phyloP scores from a whole-genome alignment of 495 filamentous ascomycete genomes.

The Monascus purpureus region DNA sequence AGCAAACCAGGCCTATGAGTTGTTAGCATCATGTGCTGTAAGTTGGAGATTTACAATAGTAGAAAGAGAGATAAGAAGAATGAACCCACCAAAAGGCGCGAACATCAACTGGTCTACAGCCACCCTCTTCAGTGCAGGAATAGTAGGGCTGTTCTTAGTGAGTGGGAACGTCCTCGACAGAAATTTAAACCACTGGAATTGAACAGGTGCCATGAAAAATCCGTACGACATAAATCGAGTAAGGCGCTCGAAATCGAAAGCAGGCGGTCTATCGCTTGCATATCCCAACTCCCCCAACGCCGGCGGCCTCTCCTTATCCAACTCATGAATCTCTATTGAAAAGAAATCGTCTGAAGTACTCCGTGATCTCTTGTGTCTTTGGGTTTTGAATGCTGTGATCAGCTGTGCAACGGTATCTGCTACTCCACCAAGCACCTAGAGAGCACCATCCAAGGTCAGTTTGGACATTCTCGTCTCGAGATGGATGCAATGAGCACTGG shows the following conservation, averaged over 20 bases:
- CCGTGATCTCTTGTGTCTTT: slow-evolving; percentile 44
- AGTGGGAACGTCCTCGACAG: slow-evolving; percentile 75
- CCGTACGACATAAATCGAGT: slow-evolving; percentile 93
- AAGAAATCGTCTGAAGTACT: slow-evolving; percentile 52
- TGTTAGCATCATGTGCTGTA: slow-evolving; percentile 4
- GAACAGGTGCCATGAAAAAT: slow-evolving; percentile 90
- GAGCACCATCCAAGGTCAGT: too few relatives aligned
- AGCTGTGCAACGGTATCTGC: slow-evolving; percentile 93
- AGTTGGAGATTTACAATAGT: neutral
- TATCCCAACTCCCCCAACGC: slow-evolving; percentile 53
- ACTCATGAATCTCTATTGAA: slow-evolving; percentile 79
- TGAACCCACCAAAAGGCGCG: slow-evolving; percentile 63
- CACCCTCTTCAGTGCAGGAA: slow-evolving; percentile 78
- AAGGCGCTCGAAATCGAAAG: slow-evolving; percentile 90
- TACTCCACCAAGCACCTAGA: slow-evolving; percentile 68
- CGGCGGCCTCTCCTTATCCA: slow-evolving; percentile 72
- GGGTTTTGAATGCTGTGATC: slow-evolving; percentile 68
- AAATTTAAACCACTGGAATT: slow-evolving; percentile 92
- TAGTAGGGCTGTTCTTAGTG: slow-evolving; percentile 54
- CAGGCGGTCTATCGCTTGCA: slow-evolving; percentile 50
- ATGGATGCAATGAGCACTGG: too few relatives aligned
- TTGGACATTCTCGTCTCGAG: slow-evolving; percentile 1
- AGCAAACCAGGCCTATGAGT: slow-evolving; percentile 61
- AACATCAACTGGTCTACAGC: slow-evolving; percentile 92
- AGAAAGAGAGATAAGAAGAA: neutral